Conservation (phyloP, 2,329 filamentous ascomycete genomes). For the Fusarium decemcellulare region DNA sequence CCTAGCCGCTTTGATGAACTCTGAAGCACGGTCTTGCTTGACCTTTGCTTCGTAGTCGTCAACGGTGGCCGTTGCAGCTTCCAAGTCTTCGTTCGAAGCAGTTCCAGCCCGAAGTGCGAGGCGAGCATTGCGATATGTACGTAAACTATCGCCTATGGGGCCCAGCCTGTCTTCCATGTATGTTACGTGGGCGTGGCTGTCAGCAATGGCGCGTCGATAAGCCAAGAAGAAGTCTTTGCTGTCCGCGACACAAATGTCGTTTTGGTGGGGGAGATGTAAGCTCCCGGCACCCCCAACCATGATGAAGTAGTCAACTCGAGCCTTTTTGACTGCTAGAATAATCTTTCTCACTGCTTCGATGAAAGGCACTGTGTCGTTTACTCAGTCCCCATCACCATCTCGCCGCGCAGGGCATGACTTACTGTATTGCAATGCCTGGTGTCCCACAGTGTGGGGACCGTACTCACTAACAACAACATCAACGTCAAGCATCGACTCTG, state of each 20-base stretch:
- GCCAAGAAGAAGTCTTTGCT: slow-evolving; percentile 16
- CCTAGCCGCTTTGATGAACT: slow-evolving; percentile 17
- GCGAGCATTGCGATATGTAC: slow-evolving; percentile 7
- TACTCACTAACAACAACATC: slow-evolving; percentile 17
- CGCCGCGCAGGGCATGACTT: background rate
- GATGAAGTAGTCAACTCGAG: slow-evolving; percentile 20
- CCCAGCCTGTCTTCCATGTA: slow-evolving; percentile 28
- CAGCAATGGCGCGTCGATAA: slow-evolving; percentile 18
- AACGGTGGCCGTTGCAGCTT: background rate
- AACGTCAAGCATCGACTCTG: background rate
- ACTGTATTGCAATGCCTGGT: slow-evolving; percentile 18
- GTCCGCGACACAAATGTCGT: background rate
- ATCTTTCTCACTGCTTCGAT: slow-evolving; percentile 12
- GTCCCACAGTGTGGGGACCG: slow-evolving; percentile 17
- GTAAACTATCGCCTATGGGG: background rate
- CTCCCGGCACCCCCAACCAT: slow-evolving; percentile 19
- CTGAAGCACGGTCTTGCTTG: background rate
- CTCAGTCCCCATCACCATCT: background rate
- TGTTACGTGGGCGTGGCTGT: slow-evolving; percentile 22
- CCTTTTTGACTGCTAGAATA: slow-evolving; percentile 9
- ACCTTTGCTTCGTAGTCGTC: slow-evolving; percentile 2
- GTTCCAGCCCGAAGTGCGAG: background rate
- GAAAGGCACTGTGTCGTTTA: slow-evolving; percentile 4
- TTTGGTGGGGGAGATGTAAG: slow-evolving; percentile 7
- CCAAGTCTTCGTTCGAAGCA: background rate